phyloP scores from a whole-genome alignment of 2,329 filamentous ascomycete genomes.

The Stachybotrys elegans region DNA sequence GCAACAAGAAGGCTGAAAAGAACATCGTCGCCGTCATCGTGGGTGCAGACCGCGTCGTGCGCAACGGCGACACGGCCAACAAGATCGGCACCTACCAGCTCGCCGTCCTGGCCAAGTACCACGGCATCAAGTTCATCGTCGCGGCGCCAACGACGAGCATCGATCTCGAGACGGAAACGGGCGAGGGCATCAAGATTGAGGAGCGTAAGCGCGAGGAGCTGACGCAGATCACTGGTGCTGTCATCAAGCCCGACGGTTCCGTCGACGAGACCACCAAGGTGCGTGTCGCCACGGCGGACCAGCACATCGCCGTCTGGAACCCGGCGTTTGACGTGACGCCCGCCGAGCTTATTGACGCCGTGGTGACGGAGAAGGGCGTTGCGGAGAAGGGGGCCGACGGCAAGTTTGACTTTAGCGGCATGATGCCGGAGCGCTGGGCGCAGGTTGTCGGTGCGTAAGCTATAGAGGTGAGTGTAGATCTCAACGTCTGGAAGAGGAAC shows the following conservation, averaged over 20 bases:
- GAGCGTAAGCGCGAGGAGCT: slow-evolving; percentile 78
- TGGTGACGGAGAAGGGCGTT: slow-evolving; percentile 88
- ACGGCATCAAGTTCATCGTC: slow-evolving; percentile 90
- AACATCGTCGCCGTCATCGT: slow-evolving; percentile 86
- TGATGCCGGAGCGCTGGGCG: slow-evolving; percentile 53
- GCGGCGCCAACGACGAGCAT: slow-evolving; percentile 94
- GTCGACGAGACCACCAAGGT: slow-evolving; percentile 60
- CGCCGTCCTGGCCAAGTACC: slow-evolving; percentile 81
- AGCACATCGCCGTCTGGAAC: slow-evolving; percentile 86
- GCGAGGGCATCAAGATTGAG: slow-evolving; percentile 82
- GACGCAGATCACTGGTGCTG: slow-evolving; percentile 75
- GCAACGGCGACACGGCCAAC: slow-evolving; percentile 96
- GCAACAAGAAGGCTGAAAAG: slow-evolving; percentile 52
- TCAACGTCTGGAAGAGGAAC: too few species aligned
- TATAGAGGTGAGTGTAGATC: too few species aligned
- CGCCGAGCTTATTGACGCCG: slow-evolving; percentile 79
- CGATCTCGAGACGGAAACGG: slow-evolving; percentile 74
- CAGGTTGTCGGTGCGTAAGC: slow-evolving; percentile 20
- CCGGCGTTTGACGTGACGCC: slow-evolving; percentile 96
- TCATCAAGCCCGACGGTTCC: slow-evolving; percentile 57
- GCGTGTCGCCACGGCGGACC: slow-evolving; percentile 73
- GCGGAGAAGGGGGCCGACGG: slow-evolving; percentile 72
- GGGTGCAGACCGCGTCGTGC: slow-evolving; percentile 89
- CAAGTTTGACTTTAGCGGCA: slow-evolving; percentile 57
- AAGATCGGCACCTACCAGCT: slow-evolving; percentile 96